Percentiles rank a stretch among this genome's conserved stretches.
Conservation (phyloP, 2,329 filamentous ascomycete species). For the Hymenoscyphus linearis region DNA sequence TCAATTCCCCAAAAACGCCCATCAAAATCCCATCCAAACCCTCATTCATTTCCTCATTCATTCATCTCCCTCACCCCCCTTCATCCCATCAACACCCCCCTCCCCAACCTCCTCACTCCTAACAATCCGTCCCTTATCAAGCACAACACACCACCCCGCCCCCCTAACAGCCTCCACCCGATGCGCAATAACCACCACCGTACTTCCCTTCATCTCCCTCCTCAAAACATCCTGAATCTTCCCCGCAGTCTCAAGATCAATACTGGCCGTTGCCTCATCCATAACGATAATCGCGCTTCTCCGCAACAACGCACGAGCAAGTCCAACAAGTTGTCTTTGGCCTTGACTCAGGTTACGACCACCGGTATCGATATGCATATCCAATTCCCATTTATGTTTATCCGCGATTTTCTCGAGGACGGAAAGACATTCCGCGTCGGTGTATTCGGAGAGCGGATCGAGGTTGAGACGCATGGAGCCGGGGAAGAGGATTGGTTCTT, state of each 20-base stretch:
- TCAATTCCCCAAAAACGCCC: background rate
- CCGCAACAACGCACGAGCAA: slow-evolving; percentile 57
- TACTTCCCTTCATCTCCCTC: slow-evolving; percentile 52
- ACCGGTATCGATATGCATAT: slow-evolving; percentile 52
- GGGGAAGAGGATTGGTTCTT: slow-evolving; percentile 61
- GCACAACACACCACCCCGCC: slow-evolving; percentile 41
- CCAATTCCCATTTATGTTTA: slow-evolving; percentile 50
- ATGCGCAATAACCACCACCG: slow-evolving; percentile 62
- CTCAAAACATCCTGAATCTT: slow-evolving; percentile 49
- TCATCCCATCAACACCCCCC: slow-evolving; percentile 13
- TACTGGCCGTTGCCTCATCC: slow-evolving; percentile 61
- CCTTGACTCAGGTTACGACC: slow-evolving; percentile 60
- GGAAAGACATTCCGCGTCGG: slow-evolving; percentile 46
- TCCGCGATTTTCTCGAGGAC: slow-evolving; percentile 50
- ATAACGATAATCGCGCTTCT: slow-evolving; percentile 58
- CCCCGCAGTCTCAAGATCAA: slow-evolving; percentile 55
- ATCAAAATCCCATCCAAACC: background rate
- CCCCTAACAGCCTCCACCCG: slow-evolving; percentile 56
- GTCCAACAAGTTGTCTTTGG: slow-evolving; percentile 58
- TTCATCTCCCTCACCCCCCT: slow-evolving; percentile 6
- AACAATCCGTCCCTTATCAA: slow-evolving; percentile 27
- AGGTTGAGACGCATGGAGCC: slow-evolving; percentile 58
- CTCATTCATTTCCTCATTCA: background rate
- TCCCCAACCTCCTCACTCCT: slow-evolving; percentile 17
- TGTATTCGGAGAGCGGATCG: slow-evolving; percentile 53